Percentiles rank a stretch among this genome's conserved stretches.
Conservation (phyloP, 2,329 filamentous ascomycete genomes). For the Mycosphaerella sp. region DNA sequence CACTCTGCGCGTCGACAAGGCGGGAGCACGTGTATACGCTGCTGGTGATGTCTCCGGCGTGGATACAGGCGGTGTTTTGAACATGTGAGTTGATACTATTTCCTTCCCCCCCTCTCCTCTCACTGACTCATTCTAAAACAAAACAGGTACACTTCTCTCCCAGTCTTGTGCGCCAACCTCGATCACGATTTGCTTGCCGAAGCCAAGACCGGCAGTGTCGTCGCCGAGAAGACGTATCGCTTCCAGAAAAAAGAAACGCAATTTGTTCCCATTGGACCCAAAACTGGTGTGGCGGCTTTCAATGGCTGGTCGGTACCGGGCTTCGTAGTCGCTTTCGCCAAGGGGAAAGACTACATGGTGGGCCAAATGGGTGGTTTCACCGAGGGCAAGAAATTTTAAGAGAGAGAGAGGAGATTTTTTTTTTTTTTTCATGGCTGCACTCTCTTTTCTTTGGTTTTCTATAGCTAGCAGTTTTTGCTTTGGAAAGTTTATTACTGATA, state of each 20-base stretch:
- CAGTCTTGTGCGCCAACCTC: slow-evolving; percentile 42
- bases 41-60: slow-evolving; percentile 44
- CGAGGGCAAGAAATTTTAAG: slow-evolving; percentile 27
- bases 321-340: slow-evolving; percentile 31
- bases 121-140: too few species aligned
- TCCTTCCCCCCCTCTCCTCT: too few species aligned
- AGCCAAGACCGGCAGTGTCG: slow-evolving; percentile 21
- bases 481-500: background rate
- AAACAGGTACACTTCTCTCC: slow-evolving; percentile 30
- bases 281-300: slow-evolving; percentile 35
- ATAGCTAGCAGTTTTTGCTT: background rate
- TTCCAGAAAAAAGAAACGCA: slow-evolving; percentile 31
- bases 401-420: background rate
- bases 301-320: slow-evolving; percentile 30
- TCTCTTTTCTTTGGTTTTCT: too few species aligned
- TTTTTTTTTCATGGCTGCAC: too few species aligned
- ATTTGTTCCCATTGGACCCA: slow-evolving; percentile 21
- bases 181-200: slow-evolving; percentile 40
- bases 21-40: slow-evolving; percentile 43
- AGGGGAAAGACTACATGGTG: slow-evolving; percentile 35
- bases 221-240: slow-evolving; percentile 27
- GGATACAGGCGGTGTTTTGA: slow-evolving; percentile 38
- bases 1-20: slow-evolving; percentile 43
- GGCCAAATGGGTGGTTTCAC: slow-evolving; percentile 25
- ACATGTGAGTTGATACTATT: slow-evolving; percentile 26